Base-by-base conservation (phyloP, 352 stramenopile genomes). In the Phytophthora cryptogea region DNA sequence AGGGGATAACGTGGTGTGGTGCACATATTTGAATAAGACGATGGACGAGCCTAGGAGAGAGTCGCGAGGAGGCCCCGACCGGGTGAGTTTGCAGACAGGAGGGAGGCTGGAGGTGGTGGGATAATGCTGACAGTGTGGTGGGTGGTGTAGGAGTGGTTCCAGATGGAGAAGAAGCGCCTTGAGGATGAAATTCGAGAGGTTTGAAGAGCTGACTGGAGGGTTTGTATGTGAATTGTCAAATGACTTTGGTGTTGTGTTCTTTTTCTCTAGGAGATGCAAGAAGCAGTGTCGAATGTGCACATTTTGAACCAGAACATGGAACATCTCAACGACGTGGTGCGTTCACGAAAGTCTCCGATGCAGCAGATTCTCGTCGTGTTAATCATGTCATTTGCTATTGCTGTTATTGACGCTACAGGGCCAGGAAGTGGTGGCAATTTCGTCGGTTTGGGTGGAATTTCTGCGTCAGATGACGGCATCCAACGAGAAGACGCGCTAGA, bases 221-320 rank as follows among this genome's bases (percentile, higher is more conserved):
- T 41, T 23, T 23, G 20, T 23, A 23, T 23, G 20, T 23, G 13
- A 4, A 23, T 20, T 23, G n/a, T 8, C 13, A 8, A 27, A n/a
- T 44, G 4, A 28, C 37, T 44, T n/a, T 4, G 9, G 8, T 16
- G n/a, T 10, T 14, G 4, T 28, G 8, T 39, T 33, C 46, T 9
- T 42, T 66, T 45, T 17, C n/a, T 54, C n/a, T 36, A 92, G 83
- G 78, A 82, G 48, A 83, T 91, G 66, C 82, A 93, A 54, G 84
- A 91, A 59, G 82, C 81, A 4, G 74, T 89, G 28, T 90, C 81
- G n/a, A 91, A 91, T 47, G 75, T 90, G 20, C 78, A 93, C 46
- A 93, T 90, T 49, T 56, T 91, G 28, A 89, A 80, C 55, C 84
- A 91, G 54, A 91, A 91, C 40, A 67, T 93, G 44, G 84, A 91